Evolutionary conservation across 148 eudicot genomes (phyloP), one percentile per base, ranked within the genome.

Genomic region (Salicornia ramosissima): DNA sequence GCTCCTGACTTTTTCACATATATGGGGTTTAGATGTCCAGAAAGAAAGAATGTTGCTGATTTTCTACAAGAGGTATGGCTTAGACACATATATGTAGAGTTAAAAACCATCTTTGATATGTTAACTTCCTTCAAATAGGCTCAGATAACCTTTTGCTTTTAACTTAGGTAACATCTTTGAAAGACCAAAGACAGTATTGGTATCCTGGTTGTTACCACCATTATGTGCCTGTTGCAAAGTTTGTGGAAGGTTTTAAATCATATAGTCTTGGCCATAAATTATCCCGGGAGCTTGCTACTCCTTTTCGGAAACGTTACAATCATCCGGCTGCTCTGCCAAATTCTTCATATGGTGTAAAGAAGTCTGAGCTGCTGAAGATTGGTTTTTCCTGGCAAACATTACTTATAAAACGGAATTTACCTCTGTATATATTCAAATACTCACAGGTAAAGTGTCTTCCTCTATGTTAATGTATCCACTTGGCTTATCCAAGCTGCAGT

Each of bases 111-210:
- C 28, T 59, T 34, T 22, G 46, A 40, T 24, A 1, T 43, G 55
- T 39, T 34, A 45, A 21, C 24, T 64, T 64, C n/a, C 9, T 36
- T 33, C 47, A 22, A 25, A 15, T 62, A 24, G 26, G 7, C 34
- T 70, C 2, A 47, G 22, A 58, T 49, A 55, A 6, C 11, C n/a
- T 54, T 63, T 52, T 71, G 51, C 42, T 49, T 64, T 66, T 64
- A 56, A 31, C 18, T 47, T 83, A 95, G 99, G 97, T 95, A 64
- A 86, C 79, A 52, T 95, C 99, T 24, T 79, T 75, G 59, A 95
- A 91, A 75, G 99, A 95, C 77, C 99, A 95, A 77, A 71, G 70
- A 60, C 97, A 91, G 76, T 91, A 91, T 73, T 91, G 97, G 99
- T 80, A 67, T 45, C 75, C 70, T 30, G 80, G 81, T 78, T 58